phyloP scores from a whole-genome alignment of 2,329 filamentous ascomycete species.

The Pochonia chlamydosporia region DNA sequence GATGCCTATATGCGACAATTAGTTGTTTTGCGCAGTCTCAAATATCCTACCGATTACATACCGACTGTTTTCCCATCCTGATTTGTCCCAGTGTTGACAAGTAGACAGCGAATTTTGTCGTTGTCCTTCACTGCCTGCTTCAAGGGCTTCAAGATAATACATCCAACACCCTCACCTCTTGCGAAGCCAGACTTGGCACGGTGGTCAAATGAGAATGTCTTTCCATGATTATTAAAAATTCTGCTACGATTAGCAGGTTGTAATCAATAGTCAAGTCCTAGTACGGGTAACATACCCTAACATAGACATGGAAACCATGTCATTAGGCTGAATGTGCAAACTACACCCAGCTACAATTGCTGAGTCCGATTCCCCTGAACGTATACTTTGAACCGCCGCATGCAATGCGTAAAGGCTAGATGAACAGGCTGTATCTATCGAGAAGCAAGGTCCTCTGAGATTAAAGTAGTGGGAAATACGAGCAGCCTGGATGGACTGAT shows the following conservation, averaged over 20 bases:
- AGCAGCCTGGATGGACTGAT: slow-evolving; percentile 48
- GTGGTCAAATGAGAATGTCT: slow-evolving; percentile 37
- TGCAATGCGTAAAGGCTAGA: slow-evolving; percentile 45
- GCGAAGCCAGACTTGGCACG: slow-evolving; percentile 44
- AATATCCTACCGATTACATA: neutral
- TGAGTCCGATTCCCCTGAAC: slow-evolving; percentile 37
- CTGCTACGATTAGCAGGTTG: too few species aligned
- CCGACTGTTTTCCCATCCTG: slow-evolving; percentile 45
- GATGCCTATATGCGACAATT: slow-evolving; percentile 36
- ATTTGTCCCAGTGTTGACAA: slow-evolving; percentile 44
- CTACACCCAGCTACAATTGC: slow-evolving; percentile 44
- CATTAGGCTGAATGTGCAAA: slow-evolving; percentile 40
- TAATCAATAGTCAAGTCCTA: neutral
- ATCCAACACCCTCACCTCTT: slow-evolving; percentile 52
- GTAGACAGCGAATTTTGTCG: slow-evolving; percentile 47
- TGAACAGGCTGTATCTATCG: slow-evolving; percentile 47
- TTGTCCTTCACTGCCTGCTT: slow-evolving; percentile 48
- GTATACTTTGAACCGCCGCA: slow-evolving; percentile 42
- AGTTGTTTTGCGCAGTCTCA: too few species aligned
- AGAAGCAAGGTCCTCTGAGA: slow-evolving; percentile 46
- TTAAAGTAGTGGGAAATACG: slow-evolving; percentile 51
- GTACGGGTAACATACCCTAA: slow-evolving; percentile 20
- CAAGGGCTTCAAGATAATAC: slow-evolving; percentile 51
- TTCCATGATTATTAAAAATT: slow-evolving; percentile 42
- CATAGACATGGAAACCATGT: slow-evolving; percentile 23